Base-by-base conservation (phyloP, 768 basidiomycete genomes). In the Cystobasidium ongulense region DNA sequence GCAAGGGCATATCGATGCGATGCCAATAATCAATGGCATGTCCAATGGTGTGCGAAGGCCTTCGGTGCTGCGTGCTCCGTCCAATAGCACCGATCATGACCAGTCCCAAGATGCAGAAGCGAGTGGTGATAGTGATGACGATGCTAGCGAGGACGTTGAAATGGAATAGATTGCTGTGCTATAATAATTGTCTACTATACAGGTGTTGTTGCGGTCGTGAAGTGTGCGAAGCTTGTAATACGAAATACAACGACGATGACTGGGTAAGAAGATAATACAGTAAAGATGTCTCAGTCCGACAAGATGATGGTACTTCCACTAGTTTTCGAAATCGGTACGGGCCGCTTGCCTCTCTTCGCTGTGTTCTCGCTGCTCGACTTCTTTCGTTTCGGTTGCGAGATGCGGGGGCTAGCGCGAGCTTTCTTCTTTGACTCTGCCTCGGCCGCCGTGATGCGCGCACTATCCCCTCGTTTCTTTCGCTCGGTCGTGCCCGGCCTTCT, bases 121-220 rank as follows among this genome's bases (percentile, higher is more conserved):
- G 38, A 61, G 43, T 53, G 68, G 54, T 11, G 68, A 71, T 21
- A 54, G 54, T 35, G 68, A 67, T 17, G 65, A 67, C 29, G 65
- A 67, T 4, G 65, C 17, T n/a, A 52, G 43, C 21, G 65, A 71
- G 23, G 68, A 71, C 29, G 43, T 59, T 54, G 68, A 71, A 5
- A 71, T 71, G 68, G 68, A 71, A 21, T 59, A 59, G 21, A n/a
- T 29, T 13, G 21, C 25, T 4, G 23, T 35, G 57, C 13, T 59
- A 59, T 27, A 15, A 29, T 5, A 5, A 27, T 5, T 35, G 5
- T 27, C 33, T 27, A 35, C 11, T 11, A 27, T 59, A 35, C 25
- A 59, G 27, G 2, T 35, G 57, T 27, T 13, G 4, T 27, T 59
- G 53, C 25, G 25, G 57, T 59, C 4, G 23, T 59, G 33, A 2